Conservation (phyloP, 192 early-diverging fungal genomes). For the Coemansia guatemalensis region DNA sequence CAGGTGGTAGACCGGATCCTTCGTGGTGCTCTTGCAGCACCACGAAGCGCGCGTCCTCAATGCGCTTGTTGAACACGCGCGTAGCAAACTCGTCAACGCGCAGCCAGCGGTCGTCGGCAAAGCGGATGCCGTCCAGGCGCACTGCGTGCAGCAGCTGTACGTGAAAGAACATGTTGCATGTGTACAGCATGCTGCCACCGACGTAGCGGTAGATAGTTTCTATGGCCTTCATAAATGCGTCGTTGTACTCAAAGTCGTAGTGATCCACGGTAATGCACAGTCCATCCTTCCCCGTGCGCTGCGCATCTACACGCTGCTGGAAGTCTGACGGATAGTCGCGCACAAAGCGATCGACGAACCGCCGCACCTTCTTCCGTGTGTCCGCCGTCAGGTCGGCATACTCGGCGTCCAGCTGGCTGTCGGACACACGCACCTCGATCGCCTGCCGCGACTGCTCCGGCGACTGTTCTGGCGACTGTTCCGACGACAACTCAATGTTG, state of each 20-base stretch:
- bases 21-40: constrained; percentile 30
- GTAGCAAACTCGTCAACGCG: constrained; percentile 48
- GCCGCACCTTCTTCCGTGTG: constrained; percentile 23
- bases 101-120: constrained; percentile 29
- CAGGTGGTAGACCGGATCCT: neutral
- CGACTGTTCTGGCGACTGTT: constrained; percentile 4
- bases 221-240: constrained; percentile 25
- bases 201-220: constrained; percentile 25
- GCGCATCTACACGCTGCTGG: constrained; percentile 37
- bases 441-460: constrained; percentile 18
- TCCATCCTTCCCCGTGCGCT: constrained; percentile 19
- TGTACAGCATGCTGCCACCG: constrained; percentile 26
- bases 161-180: constrained; percentile 46
- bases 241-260: constrained; percentile 33
- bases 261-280: constrained; percentile 35
- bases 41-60: constrained; percentile 28
- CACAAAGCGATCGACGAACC: constrained; percentile 35
- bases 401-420: constrained; percentile 24
- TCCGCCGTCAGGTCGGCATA: constrained; percentile 29
- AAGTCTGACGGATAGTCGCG: constrained; percentile 29
- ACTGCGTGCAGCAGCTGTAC: constrained; percentile 26
- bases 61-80: constrained; percentile 36
- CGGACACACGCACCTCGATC: constrained; percentile 14
- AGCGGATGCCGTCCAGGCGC: constrained; percentile 18
- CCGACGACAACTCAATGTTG: constrained; percentile 16